Base-by-base conservation (phyloP, 257 asterid species). In the Schizonepeta tenuifolia region DNA sequence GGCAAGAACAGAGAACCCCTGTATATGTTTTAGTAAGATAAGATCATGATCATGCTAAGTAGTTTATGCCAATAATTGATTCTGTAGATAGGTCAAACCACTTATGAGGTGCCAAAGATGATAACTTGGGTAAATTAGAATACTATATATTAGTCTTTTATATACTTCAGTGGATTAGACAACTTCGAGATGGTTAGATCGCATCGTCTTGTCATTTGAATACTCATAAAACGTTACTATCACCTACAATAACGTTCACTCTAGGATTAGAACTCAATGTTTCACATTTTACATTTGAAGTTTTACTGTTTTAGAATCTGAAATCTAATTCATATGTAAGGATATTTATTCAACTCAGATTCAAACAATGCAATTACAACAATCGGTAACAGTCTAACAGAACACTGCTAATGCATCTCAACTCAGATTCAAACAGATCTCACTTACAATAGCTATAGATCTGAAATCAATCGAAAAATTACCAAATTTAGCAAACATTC, bases 391-490 rank as follows among this genome's bases (percentile, higher is more conserved):
- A 59, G 40, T 7, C n/a, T n/a, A n/a, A n/a, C n/a, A 14, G n/a
- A 17, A 49, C 55, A n/a, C 9, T n/a, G 12, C 22, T n/a, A 67
- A 28, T 51, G 38, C 21, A 67, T 12, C 3, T 61, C 54, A 43
- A 14, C 55, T 31, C 40, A 69, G 18, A 75, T 10, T 13, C 26
- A 53, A 21, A 65, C 40, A 70, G 35, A 71, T 46, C 67, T 55
- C 60, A 64, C 1, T 38, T 18, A 60, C 60, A 54, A 24, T 11
- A 46, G 21, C 14, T 47, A 61, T 1, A 0, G 62, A 70, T 70
- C 72, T 71, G 70, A 26, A 59, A 66, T 24, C 50, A 50, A 65
- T 71, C 58, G 24, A 44, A 40, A 41, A 59, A 24, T 1, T 26
- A 9, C 43, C 33, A 65, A 20, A 5, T 54, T 33, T 15, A n/a